A percentile compares a stretch with the other conserved stretches of the same genome.
phyloP scores from a whole-genome alignment of 495 filamentous ascomycete species.

The Lasiosphaeria hispida region DNA sequence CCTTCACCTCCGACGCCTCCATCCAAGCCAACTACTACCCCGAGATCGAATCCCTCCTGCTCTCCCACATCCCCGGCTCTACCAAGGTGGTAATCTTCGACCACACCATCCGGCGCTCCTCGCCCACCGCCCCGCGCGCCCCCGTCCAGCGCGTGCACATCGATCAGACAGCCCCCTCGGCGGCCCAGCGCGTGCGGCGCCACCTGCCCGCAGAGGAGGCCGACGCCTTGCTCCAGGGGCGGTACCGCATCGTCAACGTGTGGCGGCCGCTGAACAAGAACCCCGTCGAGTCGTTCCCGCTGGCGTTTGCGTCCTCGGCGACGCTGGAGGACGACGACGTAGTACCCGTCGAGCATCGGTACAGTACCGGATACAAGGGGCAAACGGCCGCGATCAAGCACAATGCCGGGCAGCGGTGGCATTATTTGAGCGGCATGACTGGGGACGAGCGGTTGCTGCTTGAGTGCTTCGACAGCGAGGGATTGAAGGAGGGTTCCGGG shows the following conservation, averaged over 20 bases:
- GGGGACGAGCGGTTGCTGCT: constrained; percentile 72
- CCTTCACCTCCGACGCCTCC: constrained; percentile 62
- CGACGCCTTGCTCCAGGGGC: constrained; percentile 52
- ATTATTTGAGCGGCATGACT: constrained; percentile 76
- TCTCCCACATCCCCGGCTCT: constrained; percentile 58
- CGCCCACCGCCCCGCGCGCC: constrained; percentile 48
- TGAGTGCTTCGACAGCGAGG: constrained; percentile 76
- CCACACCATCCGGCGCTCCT: constrained; percentile 73
- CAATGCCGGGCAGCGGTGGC: constrained; percentile 62
- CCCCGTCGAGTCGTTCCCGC: constrained; percentile 66
- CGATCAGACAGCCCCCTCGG: constrained; percentile 72
- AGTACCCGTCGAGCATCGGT: constrained; percentile 70
- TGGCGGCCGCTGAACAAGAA: constrained; percentile 73
- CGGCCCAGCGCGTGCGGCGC: constrained; percentile 58
- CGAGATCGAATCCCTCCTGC: constrained; percentile 67
- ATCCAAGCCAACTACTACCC: constrained; percentile 77
- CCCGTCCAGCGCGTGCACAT: constrained; percentile 77
- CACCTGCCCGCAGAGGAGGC: constrained; percentile 59
- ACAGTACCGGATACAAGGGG: constrained; percentile 62
- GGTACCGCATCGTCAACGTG: constrained; percentile 83
- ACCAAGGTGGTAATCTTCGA: constrained; percentile 75
- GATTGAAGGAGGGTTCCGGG: constrained; percentile 41
- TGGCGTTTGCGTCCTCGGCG: constrained; percentile 66
- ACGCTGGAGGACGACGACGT: constrained; percentile 63
- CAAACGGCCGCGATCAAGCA: constrained; percentile 73